Base-by-base conservation (phyloP, 1,139 yeast genomes). In the Entelexis paramagnoliae region DNA sequence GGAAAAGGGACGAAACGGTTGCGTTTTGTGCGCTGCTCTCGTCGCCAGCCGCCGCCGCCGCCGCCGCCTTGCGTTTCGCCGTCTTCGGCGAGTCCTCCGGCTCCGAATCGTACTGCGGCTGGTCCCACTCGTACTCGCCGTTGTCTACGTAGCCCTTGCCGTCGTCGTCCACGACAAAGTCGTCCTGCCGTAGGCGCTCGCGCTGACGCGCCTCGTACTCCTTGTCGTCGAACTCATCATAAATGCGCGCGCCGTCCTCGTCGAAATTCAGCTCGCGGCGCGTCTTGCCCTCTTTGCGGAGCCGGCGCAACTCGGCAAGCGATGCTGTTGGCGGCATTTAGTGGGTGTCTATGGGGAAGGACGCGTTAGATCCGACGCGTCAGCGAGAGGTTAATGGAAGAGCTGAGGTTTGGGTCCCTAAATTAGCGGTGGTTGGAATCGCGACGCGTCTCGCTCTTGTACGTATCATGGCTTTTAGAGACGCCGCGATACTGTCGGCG, bases 61-160 rank as follows among this genome's bases (percentile, higher is more conserved):
- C 24, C 6, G n/a, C 22, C 14, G 47, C 30, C 20, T 32, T n/a
- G 24, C 46, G 42, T 22, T 36, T 41, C 19, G 42, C 6, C 24
- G 26, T 10, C 13, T 22, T 22, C n/a, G 36, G 35, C 24, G 20
- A 22, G n/a, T 17, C 34, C 28, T 42, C 54, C 11, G 38, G 39
- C 8, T 52, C 52, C 5, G 48, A 40, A 9, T 48, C 47, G 28
- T 47, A 35, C 8, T 42, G 38, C 8, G 33, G 35, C 42, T 39
- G 50, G 34, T 80, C 88, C 94, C 95, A 85, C 57, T 87, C 95
- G 61, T 89, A 94, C 14, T 76, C 86, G 50, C 97, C 97, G 47
- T 83, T 84, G 62, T 91, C 96, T 1, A 86, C 89, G 63, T 91
- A 91, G 0, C 93, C 93, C 59, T 81, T 82, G 14, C 95, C 95